Evolutionary conservation across 192 early-diverging fungal species (phyloP).

Genomic region (Linnemannia elongata): DNA sequence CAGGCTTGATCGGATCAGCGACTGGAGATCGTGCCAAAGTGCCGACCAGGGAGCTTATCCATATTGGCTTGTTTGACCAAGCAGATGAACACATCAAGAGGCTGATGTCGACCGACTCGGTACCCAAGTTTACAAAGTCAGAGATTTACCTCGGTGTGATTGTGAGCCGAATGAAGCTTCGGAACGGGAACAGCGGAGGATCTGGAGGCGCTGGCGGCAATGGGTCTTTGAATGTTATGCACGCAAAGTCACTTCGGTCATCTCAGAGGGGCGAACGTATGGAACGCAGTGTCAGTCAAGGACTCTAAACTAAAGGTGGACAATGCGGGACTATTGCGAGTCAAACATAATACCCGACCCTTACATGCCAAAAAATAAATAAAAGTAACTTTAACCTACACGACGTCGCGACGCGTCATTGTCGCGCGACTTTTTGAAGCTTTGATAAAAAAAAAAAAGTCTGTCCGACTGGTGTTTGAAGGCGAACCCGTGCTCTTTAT

Average conservation of each 20-base stretch:
- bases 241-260: background rate
- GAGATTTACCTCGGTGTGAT: conserved; percentile 61
- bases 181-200: background rate
- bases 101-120: conserved; percentile 81
- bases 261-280: background rate
- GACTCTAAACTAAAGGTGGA: background rate
- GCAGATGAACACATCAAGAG: conserved; percentile 79
- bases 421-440: too few relatives aligned
- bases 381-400: background rate
- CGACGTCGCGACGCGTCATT: background rate
- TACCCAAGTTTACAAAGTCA: conserved; percentile 81
- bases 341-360: background rate
- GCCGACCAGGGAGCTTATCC: conserved; percentile 30
- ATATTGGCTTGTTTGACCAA: conserved; percentile 66
- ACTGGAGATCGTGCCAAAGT: background rate
- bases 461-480: too few relatives aligned
- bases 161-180: conserved; percentile 47
- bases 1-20: conserved; percentile 28
- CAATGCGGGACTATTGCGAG: background rate
- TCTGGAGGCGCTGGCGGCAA: background rate
- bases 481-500: too few relatives aligned
- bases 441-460: too few relatives aligned
- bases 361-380: background rate
- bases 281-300: conserved; percentile 2
- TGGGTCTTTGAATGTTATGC: background rate